Evolutionary conservation across 2,329 filamentous ascomycete genomes (phyloP).

Genomic region (Penicillium sclerotiorum): DNA sequence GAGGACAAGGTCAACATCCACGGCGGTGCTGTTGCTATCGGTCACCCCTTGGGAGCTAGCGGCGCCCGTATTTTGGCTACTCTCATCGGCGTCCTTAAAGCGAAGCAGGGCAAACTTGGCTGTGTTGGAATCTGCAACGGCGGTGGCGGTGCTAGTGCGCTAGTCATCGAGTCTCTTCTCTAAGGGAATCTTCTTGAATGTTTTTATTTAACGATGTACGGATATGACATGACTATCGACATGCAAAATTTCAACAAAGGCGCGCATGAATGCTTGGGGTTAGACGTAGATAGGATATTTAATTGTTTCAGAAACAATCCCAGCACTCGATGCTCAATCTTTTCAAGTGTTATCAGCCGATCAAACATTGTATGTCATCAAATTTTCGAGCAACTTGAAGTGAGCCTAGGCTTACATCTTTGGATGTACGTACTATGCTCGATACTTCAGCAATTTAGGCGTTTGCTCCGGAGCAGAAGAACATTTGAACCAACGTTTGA

Average conservation of each 20-base stretch:
- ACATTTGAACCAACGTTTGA: too few species aligned
- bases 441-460: too few species aligned
- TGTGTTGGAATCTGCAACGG: constrained; percentile 97
- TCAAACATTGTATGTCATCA: too few species aligned
- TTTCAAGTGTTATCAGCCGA: too few species aligned
- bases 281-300: neutral
- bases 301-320: too few species aligned
- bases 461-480: too few species aligned
- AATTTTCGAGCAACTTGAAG: too few species aligned
- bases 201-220: constrained; percentile 20
- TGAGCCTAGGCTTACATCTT: too few species aligned
- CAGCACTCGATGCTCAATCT: too few species aligned
- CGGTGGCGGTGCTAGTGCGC: constrained; percentile 88
- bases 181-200: too few species aligned
- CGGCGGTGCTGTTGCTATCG: constrained; percentile 92
- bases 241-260: neutral
- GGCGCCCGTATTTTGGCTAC: constrained; percentile 93
- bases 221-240: constrained; percentile 24
- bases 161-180: constrained; percentile 74
- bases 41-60: constrained; percentile 90
- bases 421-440: too few species aligned
- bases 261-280: neutral
- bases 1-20: constrained; percentile 92
- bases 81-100: constrained; percentile 80
- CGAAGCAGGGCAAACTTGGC: constrained; percentile 92